Evolutionary conservation across 2,329 filamentous ascomycete genomes (phyloP), one percentile per base, ranked within the genome.

Genomic region (Periglandula ipomoeae): DNA sequence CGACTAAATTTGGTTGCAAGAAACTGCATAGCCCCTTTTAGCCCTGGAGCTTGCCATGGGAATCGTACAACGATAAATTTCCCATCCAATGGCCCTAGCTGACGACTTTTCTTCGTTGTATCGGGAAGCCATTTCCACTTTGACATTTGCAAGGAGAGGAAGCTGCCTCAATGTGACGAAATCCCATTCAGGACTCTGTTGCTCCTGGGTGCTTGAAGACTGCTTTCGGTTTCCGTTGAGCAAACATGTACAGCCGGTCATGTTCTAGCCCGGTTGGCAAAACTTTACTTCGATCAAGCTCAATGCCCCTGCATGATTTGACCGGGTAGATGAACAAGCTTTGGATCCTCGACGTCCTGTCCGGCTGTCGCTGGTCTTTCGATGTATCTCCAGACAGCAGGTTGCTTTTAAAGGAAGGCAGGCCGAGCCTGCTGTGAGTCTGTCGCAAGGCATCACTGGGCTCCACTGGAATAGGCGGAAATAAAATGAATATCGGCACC

Each of bases 201-300:
- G 35, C 15, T 30, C 22, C 11, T 44, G 23, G 17, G 5, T 7
- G 11, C 20, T 20, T 22, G 42, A 8, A 59, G 5, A 32, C 26
- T 35, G 35, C 42, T 50, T 22, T 49, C 27, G 44, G 48, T 50
- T 52, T 56, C 38, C 54, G 70, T 64, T 90, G 84, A 2, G 86
- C 89, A 61, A 96, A 87, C 43, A 81, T 84, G 70, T 89, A 95
- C 56, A 91, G 78, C 5, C 89, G 80, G 66, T 96, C 89, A 64
- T 85, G 86, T 61, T 84, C 78, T 49, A 95, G 73, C 2, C 89
- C 89, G 2, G 79, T 79, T 5, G 79, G 70, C 41, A 87, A 67
- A 15, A 93, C 74, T 47, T 79, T 76, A 51, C 78, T 79, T 52
- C 74, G 69, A 46, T 77, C 68, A 42, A 95, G 66, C 66, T 93